These are phyloP conservation scores for Salix koriyanagi DNA, from an alignment of 345 rosid genomes.

Conservation along the genomic window DNA sequence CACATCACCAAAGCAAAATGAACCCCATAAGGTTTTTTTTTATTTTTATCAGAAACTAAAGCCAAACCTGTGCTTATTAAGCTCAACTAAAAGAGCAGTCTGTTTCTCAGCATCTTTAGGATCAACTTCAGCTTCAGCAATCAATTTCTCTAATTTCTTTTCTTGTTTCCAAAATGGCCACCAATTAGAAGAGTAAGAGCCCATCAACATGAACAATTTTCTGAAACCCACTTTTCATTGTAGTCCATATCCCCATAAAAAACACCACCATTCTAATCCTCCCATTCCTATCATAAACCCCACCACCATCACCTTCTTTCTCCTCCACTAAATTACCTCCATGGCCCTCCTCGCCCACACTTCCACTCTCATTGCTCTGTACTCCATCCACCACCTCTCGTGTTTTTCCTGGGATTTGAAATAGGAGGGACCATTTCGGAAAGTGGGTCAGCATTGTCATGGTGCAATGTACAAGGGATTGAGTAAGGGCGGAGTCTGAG, in stretches of 20 bases:
- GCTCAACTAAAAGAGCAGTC: conserved; percentile 69
- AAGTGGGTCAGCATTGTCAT: conserved; percentile 37
- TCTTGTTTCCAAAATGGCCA: conserved; percentile 75
- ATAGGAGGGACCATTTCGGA: conserved; percentile 19
- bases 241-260: conserved; percentile 61
- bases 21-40: neutral
- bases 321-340: conserved; percentile 2
- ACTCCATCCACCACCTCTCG: neutral
- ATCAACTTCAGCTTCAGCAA: conserved; percentile 78
- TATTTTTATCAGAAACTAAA: conserved; percentile 3
- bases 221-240: conserved; percentile 42
- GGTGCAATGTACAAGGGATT: conserved; percentile 50
- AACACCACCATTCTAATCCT: conserved; percentile 40
- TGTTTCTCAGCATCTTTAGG: conserved; percentile 73
- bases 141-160: conserved; percentile 62
- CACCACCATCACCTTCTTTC: conserved; percentile 20
- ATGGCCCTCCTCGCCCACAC: conserved; percentile 18
- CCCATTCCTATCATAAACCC: conserved; percentile 48
- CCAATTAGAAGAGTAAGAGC: conserved; percentile 41
- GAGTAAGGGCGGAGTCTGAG: conserved; percentile 7
- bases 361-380: conserved; percentile 11
- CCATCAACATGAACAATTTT: conserved; percentile 30
- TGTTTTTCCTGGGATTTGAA: conserved; percentile 28
- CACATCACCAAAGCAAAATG: neutral
- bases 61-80: conserved; percentile 71